Base-by-base conservation (phyloP, 2,329 filamentous ascomycete species). In the Gyromitra esculenta region DNA sequence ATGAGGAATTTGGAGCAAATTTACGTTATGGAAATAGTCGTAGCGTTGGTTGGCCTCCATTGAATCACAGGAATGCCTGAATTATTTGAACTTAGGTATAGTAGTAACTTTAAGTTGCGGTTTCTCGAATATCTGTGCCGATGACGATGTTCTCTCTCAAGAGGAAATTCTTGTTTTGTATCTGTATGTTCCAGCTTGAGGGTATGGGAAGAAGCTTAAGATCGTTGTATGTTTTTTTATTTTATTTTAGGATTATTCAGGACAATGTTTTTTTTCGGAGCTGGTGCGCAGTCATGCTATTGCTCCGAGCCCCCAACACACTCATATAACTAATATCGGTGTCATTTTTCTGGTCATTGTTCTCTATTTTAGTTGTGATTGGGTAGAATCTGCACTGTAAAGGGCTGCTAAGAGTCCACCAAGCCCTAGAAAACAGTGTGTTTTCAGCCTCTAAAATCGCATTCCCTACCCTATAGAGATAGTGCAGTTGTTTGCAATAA, bases 21-120 rank as follows among this genome's bases (percentile, higher is more conserved):
- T 41, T 21, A 11, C 41, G 13, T 13, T 25, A 35, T 8, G 21
- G 35, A 21, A 56, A 35, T 56, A 31, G 35, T 25, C 18, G 21
- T 4, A n/a, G 65, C 59, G 39, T 63, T 54, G 45, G n/a, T 9
- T 63, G 56, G 56, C 67, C 57, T 43, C 56, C 31, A 4, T 11
- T 11, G 41, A 43, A 50, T 8, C 11, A 18, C 25, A 60, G 54
- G 31, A 50, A 25, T 21, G 15, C 37, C 37, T 56, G 35, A 41
- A 13, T 50, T 41, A 21, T 18, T 39, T n/a, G 7, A 41, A 43
- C 18, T 6, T 18, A 50, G 13, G 25, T n/a, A 45, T 8, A 18
- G 8, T 18, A 21, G 9, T 18, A 31, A 13, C 1, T 5, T n/a
- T 35, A 35, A 1, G 13, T 56, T 43, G 21, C 37, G 35, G 63